These are phyloP conservation scores for Cytospora chrysosperma DNA, from an alignment of 2,329 filamentous ascomycete species.

Conservation along the genomic window DNA sequence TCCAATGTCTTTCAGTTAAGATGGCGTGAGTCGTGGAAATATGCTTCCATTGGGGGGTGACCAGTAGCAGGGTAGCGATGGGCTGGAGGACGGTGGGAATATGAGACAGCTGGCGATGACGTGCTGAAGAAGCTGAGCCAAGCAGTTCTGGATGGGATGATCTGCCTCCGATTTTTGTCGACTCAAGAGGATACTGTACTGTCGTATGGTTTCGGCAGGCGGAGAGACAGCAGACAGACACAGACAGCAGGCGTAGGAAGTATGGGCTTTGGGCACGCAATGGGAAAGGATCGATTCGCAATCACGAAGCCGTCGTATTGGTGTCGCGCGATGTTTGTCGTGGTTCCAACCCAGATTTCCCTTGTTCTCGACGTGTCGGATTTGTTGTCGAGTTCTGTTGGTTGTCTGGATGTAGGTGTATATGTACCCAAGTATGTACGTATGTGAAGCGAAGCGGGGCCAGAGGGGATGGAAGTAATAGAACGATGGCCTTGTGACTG, in stretches of 20 bases:
- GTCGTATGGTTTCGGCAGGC: conserved; percentile 13
- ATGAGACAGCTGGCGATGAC: conserved; percentile 22
- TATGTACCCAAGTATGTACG: background rate
- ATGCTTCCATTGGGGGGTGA: conserved; percentile 20
- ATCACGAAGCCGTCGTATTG: conserved; percentile 15
- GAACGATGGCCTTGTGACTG: background rate
- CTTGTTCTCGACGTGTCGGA: background rate
- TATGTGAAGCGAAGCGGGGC: background rate
- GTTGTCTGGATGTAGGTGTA: background rate
- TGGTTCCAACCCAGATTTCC: background rate
- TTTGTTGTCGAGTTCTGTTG: background rate
- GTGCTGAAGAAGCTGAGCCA: conserved; percentile 7
- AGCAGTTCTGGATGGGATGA: background rate
- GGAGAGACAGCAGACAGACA: background rate
- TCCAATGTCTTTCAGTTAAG: conserved; percentile 16
- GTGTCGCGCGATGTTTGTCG: background rate
- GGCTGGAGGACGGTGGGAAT: conserved; percentile 12
- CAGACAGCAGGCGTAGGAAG: background rate
- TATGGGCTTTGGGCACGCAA: conserved; percentile 22
- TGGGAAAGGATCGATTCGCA: conserved; percentile 21
- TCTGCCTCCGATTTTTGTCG: background rate
- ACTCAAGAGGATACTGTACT: background rate
- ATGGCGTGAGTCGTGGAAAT: conserved; percentile 19
- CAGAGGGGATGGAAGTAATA: background rate
- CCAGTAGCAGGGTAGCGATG: conserved; percentile 3